phyloP scores from a whole-genome alignment of 2,329 filamentous ascomycete species.

The Colletotrichum sublineola region DNA sequence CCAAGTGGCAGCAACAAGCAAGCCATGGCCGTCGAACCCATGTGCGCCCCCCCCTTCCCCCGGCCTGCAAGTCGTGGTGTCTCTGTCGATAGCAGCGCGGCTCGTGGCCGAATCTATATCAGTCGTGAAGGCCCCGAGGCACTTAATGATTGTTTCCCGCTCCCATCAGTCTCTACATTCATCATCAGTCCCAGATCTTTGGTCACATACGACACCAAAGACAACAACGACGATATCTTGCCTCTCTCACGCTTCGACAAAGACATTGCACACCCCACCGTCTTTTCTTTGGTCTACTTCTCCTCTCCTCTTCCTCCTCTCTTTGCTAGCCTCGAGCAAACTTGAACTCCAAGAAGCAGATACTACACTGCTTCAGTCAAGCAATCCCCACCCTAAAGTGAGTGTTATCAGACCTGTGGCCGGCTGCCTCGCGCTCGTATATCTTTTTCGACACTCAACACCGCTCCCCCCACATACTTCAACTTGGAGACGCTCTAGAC shows the following conservation, averaged over 20 bases:
- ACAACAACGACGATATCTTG: constrained; percentile 14
- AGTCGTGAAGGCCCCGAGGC: constrained; percentile 42
- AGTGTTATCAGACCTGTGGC: too few species aligned
- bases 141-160: constrained; percentile 35
- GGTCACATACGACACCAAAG: constrained; percentile 13
- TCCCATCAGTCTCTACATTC: constrained; percentile 39
- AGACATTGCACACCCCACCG: constrained; percentile 5
- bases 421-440: too few species aligned
- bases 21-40: constrained; percentile 31
- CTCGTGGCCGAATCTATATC: constrained; percentile 42
- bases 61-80: constrained; percentile 30
- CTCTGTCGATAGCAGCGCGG: constrained; percentile 32
- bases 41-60: constrained; percentile 22
- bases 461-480: too few species aligned
- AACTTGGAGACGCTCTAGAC: too few species aligned
- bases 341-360: not conserved
- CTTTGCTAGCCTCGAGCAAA: not conserved
- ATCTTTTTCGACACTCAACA: too few species aligned
- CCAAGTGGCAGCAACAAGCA: constrained; percentile 31
- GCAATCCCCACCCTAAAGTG: not conserved
- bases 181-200: constrained; percentile 26
- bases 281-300: not conserved
- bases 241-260: constrained; percentile 18
- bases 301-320: not conserved
- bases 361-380: not conserved